A percentile compares a stretch with the other conserved stretches of the same genome.
Conservation (phyloP, 768 basidiomycete genomes). For the Cystofilobasidium macerans region DNA sequence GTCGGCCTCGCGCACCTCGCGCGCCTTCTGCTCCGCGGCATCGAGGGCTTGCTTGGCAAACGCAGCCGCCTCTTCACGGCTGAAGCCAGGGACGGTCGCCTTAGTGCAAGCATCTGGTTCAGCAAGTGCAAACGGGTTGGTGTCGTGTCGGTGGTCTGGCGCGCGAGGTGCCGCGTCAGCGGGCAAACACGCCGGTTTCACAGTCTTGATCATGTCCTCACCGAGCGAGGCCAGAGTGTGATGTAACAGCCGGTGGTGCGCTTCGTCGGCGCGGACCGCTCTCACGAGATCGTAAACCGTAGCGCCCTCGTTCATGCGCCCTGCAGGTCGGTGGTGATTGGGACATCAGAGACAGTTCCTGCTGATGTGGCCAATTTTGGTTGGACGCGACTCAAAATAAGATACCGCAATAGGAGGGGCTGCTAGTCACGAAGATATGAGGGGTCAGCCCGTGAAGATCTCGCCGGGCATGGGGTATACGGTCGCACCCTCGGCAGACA, state of each 20-base stretch:
- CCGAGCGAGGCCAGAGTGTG: conserved; percentile 85
- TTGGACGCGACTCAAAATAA: neutral
- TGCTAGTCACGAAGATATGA: neutral
- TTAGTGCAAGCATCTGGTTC: neutral
- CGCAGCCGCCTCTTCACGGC: conserved; percentile 37
- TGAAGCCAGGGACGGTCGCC: conserved; percentile 31
- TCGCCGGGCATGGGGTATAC: too few relatives aligned
- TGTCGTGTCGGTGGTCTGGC: conserved; percentile 47
- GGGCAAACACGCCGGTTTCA: neutral
- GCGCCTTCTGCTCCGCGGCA: neutral
- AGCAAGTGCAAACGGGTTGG: conserved; percentile 60
- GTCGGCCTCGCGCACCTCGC: too few relatives aligned
- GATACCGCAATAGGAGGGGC: conserved; percentile 21
- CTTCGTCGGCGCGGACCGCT: conserved; percentile 85
- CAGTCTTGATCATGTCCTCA: conserved; percentile 25
- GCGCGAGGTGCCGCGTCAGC: too few relatives aligned
- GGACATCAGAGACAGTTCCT: too few relatives aligned
- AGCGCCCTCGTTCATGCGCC: conserved; percentile 32
- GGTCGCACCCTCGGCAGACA: conserved; percentile 40
- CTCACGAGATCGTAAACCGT: conserved; percentile 71
- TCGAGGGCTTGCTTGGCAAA: conserved; percentile 29
- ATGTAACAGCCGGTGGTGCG: conserved; percentile 65
- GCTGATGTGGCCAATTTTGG: too few relatives aligned
- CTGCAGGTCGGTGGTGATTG: neutral
- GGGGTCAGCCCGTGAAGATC: neutral